Evolutionary conservation across 2,329 filamentous ascomycete species (phyloP).

Genomic region (Alternaria hordeiaustralica): DNA sequence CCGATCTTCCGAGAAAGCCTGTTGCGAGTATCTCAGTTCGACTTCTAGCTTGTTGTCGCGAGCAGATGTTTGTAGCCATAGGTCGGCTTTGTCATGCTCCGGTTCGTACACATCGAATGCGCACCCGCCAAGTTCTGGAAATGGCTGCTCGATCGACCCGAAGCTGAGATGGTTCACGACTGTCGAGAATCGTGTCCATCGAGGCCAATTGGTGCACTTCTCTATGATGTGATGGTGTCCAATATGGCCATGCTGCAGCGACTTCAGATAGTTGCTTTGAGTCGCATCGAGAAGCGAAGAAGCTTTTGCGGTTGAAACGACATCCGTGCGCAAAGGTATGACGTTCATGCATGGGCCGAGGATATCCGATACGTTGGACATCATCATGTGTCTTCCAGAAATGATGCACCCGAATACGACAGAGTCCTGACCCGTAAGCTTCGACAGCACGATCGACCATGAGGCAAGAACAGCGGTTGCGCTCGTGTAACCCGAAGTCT

Average conservation of each 20-base stretch:
- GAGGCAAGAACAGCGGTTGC: constrained; percentile 3
- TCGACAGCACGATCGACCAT: constrained; percentile 2
- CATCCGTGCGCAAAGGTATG: background rate
- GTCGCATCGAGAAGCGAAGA: constrained; percentile 3
- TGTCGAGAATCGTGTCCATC: constrained; percentile 6
- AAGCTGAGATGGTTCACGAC: constrained; percentile 8
- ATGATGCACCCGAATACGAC: constrained; percentile 3
- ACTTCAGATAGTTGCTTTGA: constrained; percentile 2
- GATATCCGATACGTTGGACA: background rate
- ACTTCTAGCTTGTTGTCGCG: background rate
- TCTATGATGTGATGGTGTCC: constrained; percentile 7
- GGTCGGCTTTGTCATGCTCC: constrained; percentile 7
- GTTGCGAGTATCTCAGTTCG: constrained; percentile 2
- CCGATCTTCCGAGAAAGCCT: background rate
- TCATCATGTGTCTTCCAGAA: constrained; percentile 1
- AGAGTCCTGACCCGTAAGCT: background rate
- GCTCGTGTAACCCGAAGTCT: background rate
- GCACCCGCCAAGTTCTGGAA: background rate
- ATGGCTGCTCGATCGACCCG: background rate
- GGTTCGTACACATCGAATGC: constrained; percentile 3
- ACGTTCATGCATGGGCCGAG: constrained; percentile 7
- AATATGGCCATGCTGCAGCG: constrained; percentile 2
- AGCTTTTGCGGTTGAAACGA: background rate
- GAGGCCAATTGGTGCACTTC: constrained; percentile 7
- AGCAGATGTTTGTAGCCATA: constrained; percentile 5